Base-by-base conservation (phyloP, 164 flowering plant species). In the Nymphaea thermarum region DNA sequence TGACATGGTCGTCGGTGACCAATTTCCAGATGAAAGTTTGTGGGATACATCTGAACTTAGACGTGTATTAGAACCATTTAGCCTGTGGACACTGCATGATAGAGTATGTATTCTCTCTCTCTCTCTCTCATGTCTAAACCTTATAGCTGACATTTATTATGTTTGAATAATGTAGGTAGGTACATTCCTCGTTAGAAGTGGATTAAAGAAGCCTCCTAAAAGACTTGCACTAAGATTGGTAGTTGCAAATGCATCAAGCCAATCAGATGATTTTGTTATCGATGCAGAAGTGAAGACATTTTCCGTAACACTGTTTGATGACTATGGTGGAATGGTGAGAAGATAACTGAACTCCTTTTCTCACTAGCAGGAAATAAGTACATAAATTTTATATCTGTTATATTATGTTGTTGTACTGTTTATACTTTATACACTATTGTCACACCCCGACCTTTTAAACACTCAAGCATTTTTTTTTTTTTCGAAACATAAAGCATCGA, bases 241-340 rank as follows among this genome's bases (percentile, higher is more conserved):
- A 68, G 91, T 86, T 75, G 74, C 73, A 57, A 75, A 72, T 77
- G 63, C 77, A 43, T 73, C 86, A 42, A 78, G 78, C 70, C 81
- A 82, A 74, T 81, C 89, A 68, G 94, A 82, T 79, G 84, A 82
- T 80, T 86, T 81, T 47, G 83, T 85, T 68, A 77, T 95, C 79
- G 89, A 90, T 80, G 97, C 91, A 16, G 81, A 85, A 75, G 78
- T 95, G 66, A 71, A 87, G 71, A 89, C 98, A 7, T 88, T 95
- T 68, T 92, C 99, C 71, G 87, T 80, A 10, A 89, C 97, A 45
- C 84, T 93, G 71, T 95, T 90, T 86, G 99, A 95, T 81, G 99
- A 95, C 75, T 92, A 85, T 80, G 91, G 92, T 68, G 99, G 98
- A 65, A 70, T 95, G 98, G 99, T 95, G 74, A 81, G 93, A 51